Percentiles rank a stretch among this genome's conserved stretches.
These are phyloP conservation scores for Schizothecium vesticola DNA, from an alignment of 495 filamentous ascomycete species.

Conservation along the genomic window DNA sequence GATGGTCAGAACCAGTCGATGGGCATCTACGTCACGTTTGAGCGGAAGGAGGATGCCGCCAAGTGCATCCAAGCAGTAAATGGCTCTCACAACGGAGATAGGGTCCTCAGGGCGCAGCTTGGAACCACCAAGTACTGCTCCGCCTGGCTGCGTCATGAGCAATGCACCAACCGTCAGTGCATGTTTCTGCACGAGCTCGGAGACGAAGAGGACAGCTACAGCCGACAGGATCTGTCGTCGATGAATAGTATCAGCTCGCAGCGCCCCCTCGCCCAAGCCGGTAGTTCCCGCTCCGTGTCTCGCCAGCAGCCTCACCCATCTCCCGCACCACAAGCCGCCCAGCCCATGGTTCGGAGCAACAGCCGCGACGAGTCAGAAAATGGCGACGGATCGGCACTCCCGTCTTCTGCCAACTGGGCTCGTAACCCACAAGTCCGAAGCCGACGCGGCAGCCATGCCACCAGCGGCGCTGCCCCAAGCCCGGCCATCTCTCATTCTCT, in stretches of 20 bases:
- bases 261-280: slow-evolving; percentile 48
- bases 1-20: slow-evolving; percentile 69
- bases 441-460: slow-evolving; percentile 67
- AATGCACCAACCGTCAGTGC: slow-evolving; percentile 88
- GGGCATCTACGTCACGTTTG: slow-evolving; percentile 95
- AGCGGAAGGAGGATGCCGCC: slow-evolving; percentile 78
- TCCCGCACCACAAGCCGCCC: slow-evolving; percentile 53
- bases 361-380: slow-evolving; percentile 71
- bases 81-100: slow-evolving; percentile 83
- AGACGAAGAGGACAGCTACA: slow-evolving; percentile 95
- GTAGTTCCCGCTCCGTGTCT: slow-evolving; percentile 46
- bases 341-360: slow-evolving; percentile 65
- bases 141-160: slow-evolving; percentile 87
- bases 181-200: slow-evolving; percentile 98
- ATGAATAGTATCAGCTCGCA: slow-evolving; percentile 85
- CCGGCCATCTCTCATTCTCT: slow-evolving; percentile 63
- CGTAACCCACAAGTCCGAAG: slow-evolving; percentile 68
- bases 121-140: slow-evolving; percentile 99
- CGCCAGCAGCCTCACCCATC: slow-evolving; percentile 48
- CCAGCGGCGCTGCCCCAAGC: slow-evolving; percentile 74
- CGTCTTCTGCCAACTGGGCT: slow-evolving; percentile 91
- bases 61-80: slow-evolving; percentile 88
- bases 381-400: slow-evolving; percentile 78
- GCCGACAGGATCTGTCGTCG: slow-evolving; percentile 90
- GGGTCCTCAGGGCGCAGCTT: slow-evolving; percentile 82